phyloP scores from a whole-genome alignment of 2,329 filamentous ascomycete species.

The Claviceps humidiphila region DNA sequence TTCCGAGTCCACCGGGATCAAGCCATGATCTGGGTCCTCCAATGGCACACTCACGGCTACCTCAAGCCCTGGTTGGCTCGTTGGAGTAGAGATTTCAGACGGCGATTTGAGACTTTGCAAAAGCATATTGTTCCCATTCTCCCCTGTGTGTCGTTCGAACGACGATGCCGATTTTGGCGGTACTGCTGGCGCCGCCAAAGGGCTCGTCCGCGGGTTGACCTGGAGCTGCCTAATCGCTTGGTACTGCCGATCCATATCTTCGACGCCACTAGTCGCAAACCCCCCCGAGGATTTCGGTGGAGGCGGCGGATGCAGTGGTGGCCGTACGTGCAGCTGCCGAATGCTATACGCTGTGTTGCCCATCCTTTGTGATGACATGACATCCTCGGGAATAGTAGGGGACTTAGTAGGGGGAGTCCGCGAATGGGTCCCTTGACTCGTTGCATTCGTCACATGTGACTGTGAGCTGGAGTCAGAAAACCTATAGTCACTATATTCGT shows the following conservation, averaged over 20 bases:
- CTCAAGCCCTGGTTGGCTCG: slow-evolving; percentile 2
- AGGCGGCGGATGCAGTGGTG: background rate
- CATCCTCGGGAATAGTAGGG: slow-evolving; percentile 9
- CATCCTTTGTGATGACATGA: background rate
- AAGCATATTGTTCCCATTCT: background rate
- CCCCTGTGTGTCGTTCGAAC: background rate
- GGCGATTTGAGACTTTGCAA: background rate
- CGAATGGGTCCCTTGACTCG: slow-evolving; percentile 4
- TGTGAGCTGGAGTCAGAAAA: slow-evolving; percentile 9
- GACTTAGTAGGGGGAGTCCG: slow-evolving; percentile 5
- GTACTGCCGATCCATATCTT: slow-evolving; percentile 7
- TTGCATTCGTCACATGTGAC: slow-evolving; percentile 7
- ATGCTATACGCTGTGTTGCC: background rate
- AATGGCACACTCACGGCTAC: background rate
- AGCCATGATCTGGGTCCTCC: slow-evolving; percentile 7
- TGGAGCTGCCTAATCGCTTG: background rate
- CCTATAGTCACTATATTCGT: slow-evolving; percentile 6
- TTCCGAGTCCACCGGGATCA: slow-evolving; percentile 12
- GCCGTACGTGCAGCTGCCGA: slow-evolving; percentile 6
- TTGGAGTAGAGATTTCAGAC: background rate
- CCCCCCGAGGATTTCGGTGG: background rate
- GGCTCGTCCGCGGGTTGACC: background rate
- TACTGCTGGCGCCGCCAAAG: background rate
- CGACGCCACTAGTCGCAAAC: background rate
- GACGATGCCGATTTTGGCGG: background rate